phyloP scores from a whole-genome alignment of 2,329 filamentous ascomycete genomes.

The Microcyclosporella mali region DNA sequence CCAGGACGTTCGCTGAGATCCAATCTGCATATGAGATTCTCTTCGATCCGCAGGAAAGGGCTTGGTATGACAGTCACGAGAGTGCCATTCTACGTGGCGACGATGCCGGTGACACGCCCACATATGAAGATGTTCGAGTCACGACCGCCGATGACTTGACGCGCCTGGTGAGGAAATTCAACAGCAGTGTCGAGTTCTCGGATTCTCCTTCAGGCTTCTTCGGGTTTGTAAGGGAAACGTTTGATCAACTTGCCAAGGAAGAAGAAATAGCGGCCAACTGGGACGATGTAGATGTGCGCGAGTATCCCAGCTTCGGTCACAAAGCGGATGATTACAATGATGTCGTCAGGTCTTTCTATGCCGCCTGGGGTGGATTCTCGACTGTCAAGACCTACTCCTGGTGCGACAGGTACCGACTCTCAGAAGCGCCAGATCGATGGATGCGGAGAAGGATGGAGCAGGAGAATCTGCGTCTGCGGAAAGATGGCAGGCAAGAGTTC shows the following conservation, averaged over 20 bases:
- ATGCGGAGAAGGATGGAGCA: conserved; percentile 86
- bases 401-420: conserved; percentile 77
- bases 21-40: conserved; percentile 94
- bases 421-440: conserved; percentile 80
- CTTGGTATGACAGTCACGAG: conserved; percentile 96
- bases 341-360: conserved; percentile 75
- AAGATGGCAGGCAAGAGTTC: conserved; percentile 78
- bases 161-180: conserved; percentile 72
- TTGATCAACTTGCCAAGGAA: conserved; percentile 72
- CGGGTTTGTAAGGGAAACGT: conserved; percentile 67
- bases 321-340: conserved; percentile 70
- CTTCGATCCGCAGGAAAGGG: conserved; percentile 87
- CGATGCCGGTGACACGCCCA: conserved; percentile 52
- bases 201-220: conserved; percentile 81
- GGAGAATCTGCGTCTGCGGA: conserved; percentile 78
- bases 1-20: conserved; percentile 79
- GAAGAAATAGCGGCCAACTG: conserved; percentile 69
- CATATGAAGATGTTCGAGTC: conserved; percentile 63
- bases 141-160: conserved; percentile 77
- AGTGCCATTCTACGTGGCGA: conserved; percentile 71
- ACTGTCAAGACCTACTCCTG: conserved; percentile 84
- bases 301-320: conserved; percentile 78
- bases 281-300: conserved; percentile 53
- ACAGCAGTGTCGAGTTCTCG: conserved; percentile 68
- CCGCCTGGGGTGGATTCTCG: conserved; percentile 70